A percentile compares a stretch with the other conserved stretches of the same genome.
Evolutionary conservation across 768 basidiomycete species (phyloP).

Genomic region (Boletus subcaerulescens): DNA sequence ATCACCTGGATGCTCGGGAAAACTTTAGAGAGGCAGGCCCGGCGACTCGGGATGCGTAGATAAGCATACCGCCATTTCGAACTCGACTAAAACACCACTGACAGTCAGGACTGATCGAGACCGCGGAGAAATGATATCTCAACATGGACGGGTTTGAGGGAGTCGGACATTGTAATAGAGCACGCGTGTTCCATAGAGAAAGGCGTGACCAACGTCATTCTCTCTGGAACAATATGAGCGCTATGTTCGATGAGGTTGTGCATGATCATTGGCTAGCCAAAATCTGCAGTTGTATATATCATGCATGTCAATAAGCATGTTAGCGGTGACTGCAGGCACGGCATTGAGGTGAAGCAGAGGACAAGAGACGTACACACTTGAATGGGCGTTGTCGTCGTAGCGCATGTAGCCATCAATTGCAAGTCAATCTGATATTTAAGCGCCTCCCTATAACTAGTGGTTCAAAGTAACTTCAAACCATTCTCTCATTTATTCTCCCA

Average conservation of each 20-base stretch:
- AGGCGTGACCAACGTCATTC: neutral
- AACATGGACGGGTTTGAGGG: neutral
- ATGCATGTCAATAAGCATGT: too few relatives aligned
- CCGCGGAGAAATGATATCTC: neutral
- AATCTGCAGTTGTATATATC: neutral
- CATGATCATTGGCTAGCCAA: neutral
- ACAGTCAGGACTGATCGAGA: neutral
- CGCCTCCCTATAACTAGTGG: too few relatives aligned
- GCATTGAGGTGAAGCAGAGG: neutral
- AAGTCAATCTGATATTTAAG: too few relatives aligned
- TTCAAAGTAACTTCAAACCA: too few relatives aligned
- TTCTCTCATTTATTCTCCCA: slow-evolving; percentile 22
- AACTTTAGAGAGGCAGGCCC: neutral
- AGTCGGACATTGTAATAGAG: neutral
- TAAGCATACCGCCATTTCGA: slow-evolving; percentile 16
- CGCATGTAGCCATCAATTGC: too few relatives aligned
- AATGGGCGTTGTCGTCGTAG: too few relatives aligned
- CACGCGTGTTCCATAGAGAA: slow-evolving; percentile 1
- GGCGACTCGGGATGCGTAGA: slow-evolving; percentile 1
- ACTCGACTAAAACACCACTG: slow-evolving; percentile 13
- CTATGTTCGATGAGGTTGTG: neutral
- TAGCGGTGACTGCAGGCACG: too few relatives aligned
- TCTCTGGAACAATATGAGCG: neutral
- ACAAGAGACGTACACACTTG: neutral
- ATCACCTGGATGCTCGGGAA: slow-evolving; percentile 17